Percentiles rank a stretch among this genome's conserved stretches.
phyloP scores from a whole-genome alignment of 2,329 filamentous ascomycete species.

The Rutstroemia sp. region DNA sequence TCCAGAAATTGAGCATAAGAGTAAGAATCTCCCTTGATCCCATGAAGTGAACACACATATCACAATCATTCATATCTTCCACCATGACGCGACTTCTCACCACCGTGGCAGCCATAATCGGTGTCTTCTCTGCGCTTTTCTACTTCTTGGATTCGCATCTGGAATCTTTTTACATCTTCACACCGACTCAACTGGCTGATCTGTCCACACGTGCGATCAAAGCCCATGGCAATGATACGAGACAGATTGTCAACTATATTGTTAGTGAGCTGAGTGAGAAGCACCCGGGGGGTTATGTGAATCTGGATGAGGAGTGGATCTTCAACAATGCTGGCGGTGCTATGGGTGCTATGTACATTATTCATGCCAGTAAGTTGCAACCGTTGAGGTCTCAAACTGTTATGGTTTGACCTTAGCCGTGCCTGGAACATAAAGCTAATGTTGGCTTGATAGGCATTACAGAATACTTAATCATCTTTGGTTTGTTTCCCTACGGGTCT shows the following conservation, averaged over 20 bases:
- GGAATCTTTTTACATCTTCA: conserved; percentile 64
- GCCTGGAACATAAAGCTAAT: conserved; percentile 7
- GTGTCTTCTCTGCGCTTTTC: conserved; percentile 45
- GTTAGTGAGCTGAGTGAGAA: conserved; percentile 56
- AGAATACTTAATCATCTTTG: conserved; percentile 87
- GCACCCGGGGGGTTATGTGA: conserved; percentile 46
- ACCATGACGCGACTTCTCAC: conserved; percentile 30
- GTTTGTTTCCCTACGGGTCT: conserved; percentile 23
- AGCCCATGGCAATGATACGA: conserved; percentile 68
- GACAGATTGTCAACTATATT: conserved; percentile 60
- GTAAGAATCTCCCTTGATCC: background rate
- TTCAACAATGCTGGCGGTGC: conserved; percentile 90
- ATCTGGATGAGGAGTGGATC: conserved; percentile 72
- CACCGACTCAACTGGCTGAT: conserved; percentile 58
- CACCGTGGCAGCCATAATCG: conserved; percentile 46
- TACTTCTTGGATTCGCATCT: conserved; percentile 49
- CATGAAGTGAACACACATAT: background rate
- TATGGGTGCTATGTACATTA: conserved; percentile 87
- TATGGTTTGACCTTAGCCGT: background rate
- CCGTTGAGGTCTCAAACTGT: conserved; percentile 1
- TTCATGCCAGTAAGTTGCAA: conserved; percentile 64
- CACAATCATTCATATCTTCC: background rate
- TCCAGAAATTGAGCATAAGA: background rate
- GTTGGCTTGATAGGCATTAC: conserved; percentile 52
- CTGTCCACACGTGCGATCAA: conserved; percentile 59